Base-by-base conservation (phyloP, 2,329 filamentous ascomycete species). In the Exophiala alcalophila region DNA sequence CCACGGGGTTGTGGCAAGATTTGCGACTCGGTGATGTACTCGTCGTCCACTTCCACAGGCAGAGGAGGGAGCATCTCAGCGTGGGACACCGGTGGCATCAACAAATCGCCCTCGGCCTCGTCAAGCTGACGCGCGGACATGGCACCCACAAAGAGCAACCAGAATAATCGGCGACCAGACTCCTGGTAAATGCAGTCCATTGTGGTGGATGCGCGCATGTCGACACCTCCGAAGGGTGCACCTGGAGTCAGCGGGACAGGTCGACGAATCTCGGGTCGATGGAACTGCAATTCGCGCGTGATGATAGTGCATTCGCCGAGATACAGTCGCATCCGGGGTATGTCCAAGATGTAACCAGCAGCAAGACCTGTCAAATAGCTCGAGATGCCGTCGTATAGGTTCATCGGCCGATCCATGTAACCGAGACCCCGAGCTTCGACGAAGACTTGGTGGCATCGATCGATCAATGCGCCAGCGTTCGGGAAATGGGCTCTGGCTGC, bases 31-130 rank as follows among this genome's bases (percentile, higher is more conserved):
- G 81, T 81, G 44, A 95, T 85, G 58, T 80, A 90, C 44, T 84
- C 81, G 62, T 95, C 89, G 54, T 95, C 89, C 1, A 94, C 80
- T 57, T 94, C 88, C 14, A 83, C 69, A 0, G 89, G 89, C 9
- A 89, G 72, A 5, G 86, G 83, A 3, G 89, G 89, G 54, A 92
- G 88, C 4, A 81, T 83, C 29, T 87, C 79, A 18, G 76, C 81
- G 0, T 81, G 79, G 0, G 86, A 94, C 2, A 84, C 81, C 3
- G 87, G 87, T 6, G 84, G 80, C 36, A 94, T 81, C 24, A 84
- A 76, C 25, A 90, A 69, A 55, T 89, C 86, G 24, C 78, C 78
- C 49, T 84, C 81, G 0, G 78, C 78, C 11, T 79, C 78, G 23
- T 86, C 87, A 12, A 92, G 68, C 59, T 94, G 88, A 41, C 84